These are phyloP conservation scores for Microsporum ferrugineum DNA, from an alignment of 2,329 filamentous ascomycete genomes.

Conservation along the genomic window DNA sequence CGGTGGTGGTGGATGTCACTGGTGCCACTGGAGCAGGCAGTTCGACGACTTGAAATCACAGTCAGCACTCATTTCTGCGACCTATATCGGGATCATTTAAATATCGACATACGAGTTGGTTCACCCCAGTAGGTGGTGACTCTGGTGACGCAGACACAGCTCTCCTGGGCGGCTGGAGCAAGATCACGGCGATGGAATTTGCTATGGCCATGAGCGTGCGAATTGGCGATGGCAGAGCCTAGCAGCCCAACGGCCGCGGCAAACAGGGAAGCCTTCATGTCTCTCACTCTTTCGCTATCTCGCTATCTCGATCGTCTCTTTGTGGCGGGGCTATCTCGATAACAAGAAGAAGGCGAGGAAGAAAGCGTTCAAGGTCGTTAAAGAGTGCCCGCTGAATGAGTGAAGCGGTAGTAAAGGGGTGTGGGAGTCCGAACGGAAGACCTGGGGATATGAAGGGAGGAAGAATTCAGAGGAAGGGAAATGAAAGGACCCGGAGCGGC, in stretches of 20 bases:
- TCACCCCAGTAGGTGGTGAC: slow-evolving; percentile 59
- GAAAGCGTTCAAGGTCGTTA: slow-evolving; percentile 23
- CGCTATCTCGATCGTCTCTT: neutral
- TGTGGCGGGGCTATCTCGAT: neutral
- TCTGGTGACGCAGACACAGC: slow-evolving; percentile 63
- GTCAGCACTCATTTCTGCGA: slow-evolving; percentile 16
- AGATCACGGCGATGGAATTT: slow-evolving; percentile 46
- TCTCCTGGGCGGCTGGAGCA: slow-evolving; percentile 18
- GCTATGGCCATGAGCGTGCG: slow-evolving; percentile 43
- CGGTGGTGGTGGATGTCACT: slow-evolving; percentile 22
- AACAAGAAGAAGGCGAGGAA: neutral
- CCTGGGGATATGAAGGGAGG: slow-evolving; percentile 2
- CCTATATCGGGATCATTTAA: slow-evolving; percentile 15
- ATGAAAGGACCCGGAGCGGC: neutral
- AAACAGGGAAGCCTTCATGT: slow-evolving; percentile 63
- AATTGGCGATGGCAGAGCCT: slow-evolving; percentile 44
- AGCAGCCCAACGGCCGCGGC: slow-evolving; percentile 46
- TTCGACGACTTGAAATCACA: neutral
- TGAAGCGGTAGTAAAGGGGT: slow-evolving; percentile 26
- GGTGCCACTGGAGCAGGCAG: neutral
- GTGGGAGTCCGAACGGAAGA: neutral
- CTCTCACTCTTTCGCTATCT: neutral
- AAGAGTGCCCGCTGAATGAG: slow-evolving; percentile 73
- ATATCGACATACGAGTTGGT: slow-evolving; percentile 44
- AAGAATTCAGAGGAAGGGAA: neutral